These are phyloP conservation scores for Geosmithia flava DNA, from an alignment of 2,329 filamentous ascomycete genomes.

Conservation along the genomic window DNA sequence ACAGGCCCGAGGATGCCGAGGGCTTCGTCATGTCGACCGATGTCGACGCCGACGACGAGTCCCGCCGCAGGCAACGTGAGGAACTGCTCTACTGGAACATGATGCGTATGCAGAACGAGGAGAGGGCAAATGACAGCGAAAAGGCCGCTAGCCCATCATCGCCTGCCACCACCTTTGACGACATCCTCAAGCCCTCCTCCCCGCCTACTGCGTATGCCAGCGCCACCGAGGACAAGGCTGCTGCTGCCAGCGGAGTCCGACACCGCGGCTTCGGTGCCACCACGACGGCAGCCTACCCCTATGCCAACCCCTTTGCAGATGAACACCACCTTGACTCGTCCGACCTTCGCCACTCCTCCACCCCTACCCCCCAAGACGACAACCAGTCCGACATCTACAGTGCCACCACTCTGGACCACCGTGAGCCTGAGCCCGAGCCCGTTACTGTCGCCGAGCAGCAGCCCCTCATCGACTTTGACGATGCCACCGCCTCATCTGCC, in stretches of 20 bases:
- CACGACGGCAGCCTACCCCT: slow-evolving; percentile 31
- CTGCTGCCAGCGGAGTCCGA: slow-evolving; percentile 24
- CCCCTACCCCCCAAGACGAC: slow-evolving; percentile 22
- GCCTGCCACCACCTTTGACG: slow-evolving; percentile 41
- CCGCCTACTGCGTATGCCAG: neutral
- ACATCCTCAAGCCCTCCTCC: slow-evolving; percentile 34
- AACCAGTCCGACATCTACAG: slow-evolving; percentile 47
- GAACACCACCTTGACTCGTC: slow-evolving; percentile 39
- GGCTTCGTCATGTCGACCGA: slow-evolving; percentile 43
- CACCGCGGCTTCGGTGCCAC: slow-evolving; percentile 33
- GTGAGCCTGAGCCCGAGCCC: slow-evolving; percentile 12
- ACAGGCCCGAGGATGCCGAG: slow-evolving; percentile 53
- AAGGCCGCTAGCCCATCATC: neutral
- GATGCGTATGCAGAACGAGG: slow-evolving; percentile 34
- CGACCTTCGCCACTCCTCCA: slow-evolving; percentile 25
- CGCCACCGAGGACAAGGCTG: too few relatives aligned
- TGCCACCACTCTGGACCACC: slow-evolving; percentile 33
- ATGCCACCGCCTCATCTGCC: slow-evolving; percentile 9
- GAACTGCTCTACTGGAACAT: slow-evolving; percentile 57
- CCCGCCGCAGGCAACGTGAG: slow-evolving; percentile 46
- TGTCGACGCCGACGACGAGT: slow-evolving; percentile 51
- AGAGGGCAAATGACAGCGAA: too few relatives aligned
- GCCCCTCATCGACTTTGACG: slow-evolving; percentile 18
- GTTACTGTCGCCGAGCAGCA: slow-evolving; percentile 12
- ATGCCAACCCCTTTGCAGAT: slow-evolving; percentile 48